These are phyloP conservation scores for Colletotrichum paranaense DNA, from an alignment of 2,329 filamentous ascomycete genomes.

Conservation along the genomic window DNA sequence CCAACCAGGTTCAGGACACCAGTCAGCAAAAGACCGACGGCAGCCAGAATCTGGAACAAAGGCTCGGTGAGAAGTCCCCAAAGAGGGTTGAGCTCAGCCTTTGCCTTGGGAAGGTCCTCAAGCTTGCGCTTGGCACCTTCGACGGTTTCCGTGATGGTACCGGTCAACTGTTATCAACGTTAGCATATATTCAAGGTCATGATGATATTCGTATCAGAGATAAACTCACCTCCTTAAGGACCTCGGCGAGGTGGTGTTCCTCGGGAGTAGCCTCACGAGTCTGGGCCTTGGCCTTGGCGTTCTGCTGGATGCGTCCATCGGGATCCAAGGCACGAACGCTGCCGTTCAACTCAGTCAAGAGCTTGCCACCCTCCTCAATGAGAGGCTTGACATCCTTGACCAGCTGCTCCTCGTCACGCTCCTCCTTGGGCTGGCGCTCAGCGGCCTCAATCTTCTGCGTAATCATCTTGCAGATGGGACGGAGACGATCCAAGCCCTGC, in stretches of 20 bases:
- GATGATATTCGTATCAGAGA: not conserved
- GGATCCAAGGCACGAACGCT: conserved; percentile 89
- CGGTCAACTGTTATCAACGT: conserved; percentile 69
- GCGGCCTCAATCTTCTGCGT: conserved; percentile 84
- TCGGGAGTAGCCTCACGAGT: conserved; percentile 83
- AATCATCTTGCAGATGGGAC: conserved; percentile 88
- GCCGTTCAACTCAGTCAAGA: conserved; percentile 88
- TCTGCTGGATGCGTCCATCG: conserved; percentile 84
- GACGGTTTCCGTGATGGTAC: conserved; percentile 83
- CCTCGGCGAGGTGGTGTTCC: conserved; percentile 85
- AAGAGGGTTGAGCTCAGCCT: conserved; percentile 93
- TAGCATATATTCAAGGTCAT: not conserved
- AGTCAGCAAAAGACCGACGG: conserved; percentile 83
- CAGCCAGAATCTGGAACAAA: conserved; percentile 91
- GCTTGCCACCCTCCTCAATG: conserved; percentile 85
- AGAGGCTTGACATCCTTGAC: conserved; percentile 89
- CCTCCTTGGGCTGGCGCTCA: conserved; percentile 84
- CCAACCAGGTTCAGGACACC: conserved; percentile 90
- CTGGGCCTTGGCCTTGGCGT: conserved; percentile 84
- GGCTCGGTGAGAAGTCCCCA: conserved; percentile 88
- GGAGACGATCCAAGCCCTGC: conserved; percentile 84
- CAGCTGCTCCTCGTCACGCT: conserved; percentile 89
- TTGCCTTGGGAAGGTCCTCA: conserved; percentile 90
- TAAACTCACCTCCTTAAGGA: conserved; percentile 75
- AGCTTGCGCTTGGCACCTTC: conserved; percentile 91